Conservation (phyloP, 2,329 filamentous ascomycete genomes). For the Phyllosticta citriasiana region DNA sequence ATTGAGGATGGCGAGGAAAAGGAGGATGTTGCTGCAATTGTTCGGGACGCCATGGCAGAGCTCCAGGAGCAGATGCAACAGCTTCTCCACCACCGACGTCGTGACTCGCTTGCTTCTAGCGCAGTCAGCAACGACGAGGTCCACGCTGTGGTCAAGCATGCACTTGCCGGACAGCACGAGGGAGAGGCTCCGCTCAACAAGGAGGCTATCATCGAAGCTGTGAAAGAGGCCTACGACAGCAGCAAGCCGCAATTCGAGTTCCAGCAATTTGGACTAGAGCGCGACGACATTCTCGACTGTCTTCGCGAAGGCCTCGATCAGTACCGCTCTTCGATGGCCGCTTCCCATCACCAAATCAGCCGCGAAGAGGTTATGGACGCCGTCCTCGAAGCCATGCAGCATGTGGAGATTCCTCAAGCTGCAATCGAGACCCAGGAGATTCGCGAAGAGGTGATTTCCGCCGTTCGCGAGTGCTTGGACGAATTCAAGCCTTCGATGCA, state of each 20-base stretch:
- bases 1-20: conserved; percentile 36
- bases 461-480: conserved; percentile 77
- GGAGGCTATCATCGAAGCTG: conserved; percentile 77
- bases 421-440: conserved; percentile 61
- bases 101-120: conserved; percentile 52
- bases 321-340: conserved; percentile 44
- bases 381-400: conserved; percentile 74
- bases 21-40: conserved; percentile 64
- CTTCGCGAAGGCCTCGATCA: conserved; percentile 76
- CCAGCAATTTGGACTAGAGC: conserved; percentile 80
- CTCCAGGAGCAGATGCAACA: conserved; percentile 77
- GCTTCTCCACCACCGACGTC: conserved; percentile 64
- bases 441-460: conserved; percentile 72
- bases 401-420: conserved; percentile 65
- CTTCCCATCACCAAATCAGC: conserved; percentile 47
- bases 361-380: conserved; percentile 79
- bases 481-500: conserved; percentile 53
- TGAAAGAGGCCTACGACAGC: conserved; percentile 84
- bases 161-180: conserved; percentile 47
- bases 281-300: conserved; percentile 80
- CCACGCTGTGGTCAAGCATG: conserved; percentile 73
- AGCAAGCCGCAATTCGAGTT: conserved; percentile 91
- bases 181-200: conserved; percentile 44
- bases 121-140: conserved; percentile 73
- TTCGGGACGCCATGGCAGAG: conserved; percentile 70